Evolutionary conservation across 345 rosid species (phyloP), one percentile per base, ranked within the genome.

Genomic region (Lepidium didymum): DNA sequence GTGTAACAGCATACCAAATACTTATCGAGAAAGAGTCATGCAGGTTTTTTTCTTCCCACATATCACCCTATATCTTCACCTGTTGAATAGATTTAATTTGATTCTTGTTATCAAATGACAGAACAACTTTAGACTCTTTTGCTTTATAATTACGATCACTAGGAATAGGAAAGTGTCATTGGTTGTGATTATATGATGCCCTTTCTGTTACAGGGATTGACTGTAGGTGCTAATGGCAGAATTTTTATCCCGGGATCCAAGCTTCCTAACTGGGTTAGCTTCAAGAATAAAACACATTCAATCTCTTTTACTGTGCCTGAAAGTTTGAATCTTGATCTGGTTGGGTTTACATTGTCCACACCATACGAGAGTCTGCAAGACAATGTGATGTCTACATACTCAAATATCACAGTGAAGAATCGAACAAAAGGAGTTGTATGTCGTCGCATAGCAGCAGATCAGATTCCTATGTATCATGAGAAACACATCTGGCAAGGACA

Each of bases 241-340:
- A 25, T 64, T 21, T 64, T 57, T 59, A 31, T 69, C 34, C 74
- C 74, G 7, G 74, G 59, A 38, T 58, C 49, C 12, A 55, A 12
- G 14, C 10, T 69, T 59, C 74, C 74, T 15, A 41, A 15, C 1
- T 69, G 59, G 59, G 51, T 60, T 50, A 69, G 65, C 38, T 69
- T 47, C 42, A 69, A 29, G 58, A 40, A 15, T 49, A 11, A 59
- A n/a, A 13, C 29, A 19, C 19, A 10, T 15, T 58, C 58, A 9
- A 27, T 58, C 57, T 58, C 73, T 58, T 69, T 69, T 47, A 69
- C 3, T 2, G 73, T 69, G 16, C 58, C 66, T 35, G 73, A 45
- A 37, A 16, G 40, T 37, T 2, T 13, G 40, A 69, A 46, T 36
- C 19, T 0, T 46, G 50, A 36, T 15, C 25, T 21, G 10, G n/a